Base-by-base conservation (phyloP, 2,329 filamentous ascomycete species). In the Colletotrichum viniferum region DNA sequence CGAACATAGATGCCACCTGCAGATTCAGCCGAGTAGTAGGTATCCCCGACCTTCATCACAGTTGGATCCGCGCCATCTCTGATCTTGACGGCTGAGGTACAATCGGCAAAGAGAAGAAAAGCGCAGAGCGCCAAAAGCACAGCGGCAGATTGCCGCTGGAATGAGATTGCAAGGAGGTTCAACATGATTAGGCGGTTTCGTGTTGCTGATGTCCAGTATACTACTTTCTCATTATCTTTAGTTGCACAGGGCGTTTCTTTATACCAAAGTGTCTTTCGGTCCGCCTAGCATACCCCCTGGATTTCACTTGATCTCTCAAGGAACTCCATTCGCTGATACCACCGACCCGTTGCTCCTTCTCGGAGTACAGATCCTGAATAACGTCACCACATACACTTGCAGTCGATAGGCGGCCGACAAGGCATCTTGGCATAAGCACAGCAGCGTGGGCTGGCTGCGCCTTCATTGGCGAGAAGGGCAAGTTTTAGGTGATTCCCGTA, bases 21-120 rank as follows among this genome's bases (percentile, higher is more conserved):
- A 8, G 79, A 77, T n/a, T 80, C 77, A 67, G 74, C 79, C 7
- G 79, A 80, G 76, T 78, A 79, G 71, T 78, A 79, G 24, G 67
- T 76, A 71, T 70, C 65, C 18, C 77, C 78, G 36, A 76, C 55
- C 61, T 74, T 76, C 69, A 80, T 73, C 21, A 76, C 67, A 24
- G 78, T 71, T 10, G 79, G 79, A 72, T 80, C 79, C 12, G 73
- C 69, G n/a, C 78, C 78, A 36, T 55, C 18, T 10, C 73, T 64
- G 61, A 79, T 71, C 28, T 71, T 77, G 32, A 69, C 67, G 7
- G 72, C 72, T 4, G 60, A 26, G 5, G 68, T 55, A 61, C 58
- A 65, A 34, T 74, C 67, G 55, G 77, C 60, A 28, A 79, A 76
- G 56, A 77, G 36, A 16, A 64, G 30, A 21, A 61, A 10, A n/a